Base-by-base conservation (phyloP, 2,329 filamentous ascomycete species). In the Ceratocystis smalleyi region DNA sequence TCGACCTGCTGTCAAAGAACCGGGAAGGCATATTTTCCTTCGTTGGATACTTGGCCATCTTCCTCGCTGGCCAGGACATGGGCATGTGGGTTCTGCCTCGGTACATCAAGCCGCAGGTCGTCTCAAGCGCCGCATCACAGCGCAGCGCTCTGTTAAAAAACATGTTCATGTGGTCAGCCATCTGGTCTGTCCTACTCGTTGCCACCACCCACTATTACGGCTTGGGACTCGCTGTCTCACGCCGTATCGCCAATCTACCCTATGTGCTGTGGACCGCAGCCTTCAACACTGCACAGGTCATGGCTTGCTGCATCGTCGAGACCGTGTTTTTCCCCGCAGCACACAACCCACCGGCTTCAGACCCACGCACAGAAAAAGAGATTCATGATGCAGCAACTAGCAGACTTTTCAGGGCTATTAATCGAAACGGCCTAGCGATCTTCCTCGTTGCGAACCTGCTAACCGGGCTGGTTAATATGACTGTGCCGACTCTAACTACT, bases 11-110 rank as follows among this genome's bases (percentile, higher is more conserved):
- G 5, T 92, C 89, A 1, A 88, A 91, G 78, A 99, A 99, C 72
- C 83, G 92, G 30, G 94, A 99, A 74, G 94, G 94, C 0, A 80
- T 99, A n/a, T 96, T 92, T 74, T 96, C 91, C 63, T 96, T 97
- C 73, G 75, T 89, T 61, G 64, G 94, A 3, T 99, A 99, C 72
- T 81, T 99, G 57, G 88, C 92, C 59, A 96, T 99, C 66, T 99
- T 96, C 74, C 83, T 99, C 47, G 85, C 89, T 0, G 94, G 94
- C 2, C 90, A 95, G 72, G 87, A 88, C 49, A 83, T 86, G 19
- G 94, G 94, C 61, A 85, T 91, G 74, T 83, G 86, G 67, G 82
- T 94, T 66, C 82, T 97, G 45, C 89, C 89, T 2, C 74, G 84
- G 66, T 76, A 73, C 71, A 71, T 80, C 70, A 75, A 72, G 68